Conservation (phyloP, 2,329 filamentous ascomycete species). For the Beauveria pseudobassiana region DNA sequence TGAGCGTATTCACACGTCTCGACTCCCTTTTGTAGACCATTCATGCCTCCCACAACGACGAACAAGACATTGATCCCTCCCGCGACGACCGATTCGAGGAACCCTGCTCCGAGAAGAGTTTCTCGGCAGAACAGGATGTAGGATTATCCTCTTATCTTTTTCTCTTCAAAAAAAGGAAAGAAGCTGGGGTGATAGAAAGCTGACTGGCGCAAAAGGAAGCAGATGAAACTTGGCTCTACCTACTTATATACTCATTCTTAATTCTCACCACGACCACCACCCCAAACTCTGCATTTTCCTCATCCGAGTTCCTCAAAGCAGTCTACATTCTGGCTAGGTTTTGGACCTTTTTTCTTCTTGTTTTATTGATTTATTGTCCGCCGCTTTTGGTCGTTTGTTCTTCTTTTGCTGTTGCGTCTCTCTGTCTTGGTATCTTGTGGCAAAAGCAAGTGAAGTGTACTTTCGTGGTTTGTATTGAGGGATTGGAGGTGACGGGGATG, state of each 20-base stretch:
- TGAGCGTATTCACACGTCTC: slow-evolving; percentile 95
- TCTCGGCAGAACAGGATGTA: neutral
- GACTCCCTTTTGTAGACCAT: slow-evolving; percentile 81
- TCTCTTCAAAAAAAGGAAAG: neutral
- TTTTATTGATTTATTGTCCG: neutral
- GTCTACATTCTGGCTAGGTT: neutral
- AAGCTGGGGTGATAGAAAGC: neutral
- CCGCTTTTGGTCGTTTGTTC: neutral
- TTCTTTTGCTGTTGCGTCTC: neutral
- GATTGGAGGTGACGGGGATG: neutral
- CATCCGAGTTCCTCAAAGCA: neutral
- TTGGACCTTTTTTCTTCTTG: neutral
- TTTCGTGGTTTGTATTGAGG: neutral
- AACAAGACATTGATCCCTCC: neutral
- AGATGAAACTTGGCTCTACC: neutral
- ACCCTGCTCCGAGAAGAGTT: neutral
- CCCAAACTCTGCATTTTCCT: neutral
- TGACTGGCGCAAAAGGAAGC: neutral
- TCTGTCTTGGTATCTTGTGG: neutral
- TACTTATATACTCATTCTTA: slow-evolving; percentile 8
- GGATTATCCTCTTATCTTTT: neutral
- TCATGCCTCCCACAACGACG: slow-evolving; percentile 3
- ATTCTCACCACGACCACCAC: neutral
- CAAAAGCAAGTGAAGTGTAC: neutral
- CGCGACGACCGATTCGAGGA: neutral